These are phyloP conservation scores for Comarum palustre DNA, from an alignment of 306 rosid species.

Conservation along the genomic window DNA sequence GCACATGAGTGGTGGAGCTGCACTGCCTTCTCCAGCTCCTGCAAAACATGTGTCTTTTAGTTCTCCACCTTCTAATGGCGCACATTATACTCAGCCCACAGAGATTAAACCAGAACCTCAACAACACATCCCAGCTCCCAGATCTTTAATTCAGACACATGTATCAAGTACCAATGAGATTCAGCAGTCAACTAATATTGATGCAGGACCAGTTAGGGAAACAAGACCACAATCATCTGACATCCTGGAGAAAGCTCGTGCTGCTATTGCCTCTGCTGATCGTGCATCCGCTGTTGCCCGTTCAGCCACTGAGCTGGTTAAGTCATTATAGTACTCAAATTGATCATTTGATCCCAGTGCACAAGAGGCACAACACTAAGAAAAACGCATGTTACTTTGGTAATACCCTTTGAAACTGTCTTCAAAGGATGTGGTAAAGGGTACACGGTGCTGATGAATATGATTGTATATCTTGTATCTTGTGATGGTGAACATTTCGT, in stretches of 20 bases:
- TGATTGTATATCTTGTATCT: conserved; percentile 22
- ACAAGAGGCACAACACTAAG: background rate
- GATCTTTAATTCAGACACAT: conserved; percentile 35
- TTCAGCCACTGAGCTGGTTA: conserved; percentile 66
- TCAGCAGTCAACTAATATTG: conserved; percentile 45
- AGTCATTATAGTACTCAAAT: conserved; percentile 40
- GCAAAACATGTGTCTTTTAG: conserved; percentile 36
- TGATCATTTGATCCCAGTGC: conserved; percentile 7
- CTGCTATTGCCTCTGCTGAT: conserved; percentile 84
- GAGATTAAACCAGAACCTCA: conserved; percentile 39
- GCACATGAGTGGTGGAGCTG: conserved; percentile 41
- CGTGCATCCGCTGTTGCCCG: conserved; percentile 86
- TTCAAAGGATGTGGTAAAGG: conserved; percentile 17
- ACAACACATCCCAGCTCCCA: conserved; percentile 38
- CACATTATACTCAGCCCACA: conserved; percentile 28
- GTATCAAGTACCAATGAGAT: conserved; percentile 39
- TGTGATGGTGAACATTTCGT: no score
- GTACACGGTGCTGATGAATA: conserved; percentile 5
- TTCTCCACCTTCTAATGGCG: conserved; percentile 30
- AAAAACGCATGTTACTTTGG: background rate
- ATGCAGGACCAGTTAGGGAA: conserved; percentile 30
- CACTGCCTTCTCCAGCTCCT: conserved; percentile 36
- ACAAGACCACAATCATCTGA: conserved; percentile 46
- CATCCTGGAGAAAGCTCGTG: conserved; percentile 72
- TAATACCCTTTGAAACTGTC: conserved; percentile 18